Evolutionary conservation across 306 rosid genomes (phyloP).

Genomic region (Cucumis cinereus): DNA sequence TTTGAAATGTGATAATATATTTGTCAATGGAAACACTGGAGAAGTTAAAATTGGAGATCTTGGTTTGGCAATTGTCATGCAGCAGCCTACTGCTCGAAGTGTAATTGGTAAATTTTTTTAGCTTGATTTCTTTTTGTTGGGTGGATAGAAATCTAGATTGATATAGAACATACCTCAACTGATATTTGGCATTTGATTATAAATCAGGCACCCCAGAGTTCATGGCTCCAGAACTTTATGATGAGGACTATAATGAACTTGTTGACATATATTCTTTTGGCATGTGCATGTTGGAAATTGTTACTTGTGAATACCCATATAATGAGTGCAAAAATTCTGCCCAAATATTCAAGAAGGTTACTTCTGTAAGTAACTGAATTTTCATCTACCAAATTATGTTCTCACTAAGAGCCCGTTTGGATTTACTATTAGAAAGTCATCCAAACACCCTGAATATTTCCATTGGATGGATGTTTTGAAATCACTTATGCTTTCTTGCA

Average conservation of each 20-base stretch:
- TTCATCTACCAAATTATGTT: not conserved
- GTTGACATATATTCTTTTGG: slow-evolving; percentile 96
- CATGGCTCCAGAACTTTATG: slow-evolving; percentile 98
- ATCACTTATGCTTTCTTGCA: slow-evolving; percentile 15
- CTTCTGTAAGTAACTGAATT: slow-evolving; percentile 50
- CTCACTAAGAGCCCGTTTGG: no score
- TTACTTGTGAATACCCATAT: slow-evolving; percentile 86
- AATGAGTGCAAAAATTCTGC: slow-evolving; percentile 82
- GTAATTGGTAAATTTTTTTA: slow-evolving; percentile 44
- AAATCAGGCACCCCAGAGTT: slow-evolving; percentile 84
- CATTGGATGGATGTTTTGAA: not conserved
- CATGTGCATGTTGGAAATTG: slow-evolving; percentile 82
- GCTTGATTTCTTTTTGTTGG: not conserved
- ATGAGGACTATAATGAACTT: slow-evolving; percentile 80
- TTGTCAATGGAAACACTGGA: slow-evolving; percentile 78
- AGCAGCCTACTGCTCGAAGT: slow-evolving; percentile 79
- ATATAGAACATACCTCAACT: not conserved
- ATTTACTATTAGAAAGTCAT: no score
- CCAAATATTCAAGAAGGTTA: slow-evolving; percentile 83
- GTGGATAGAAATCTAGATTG: not conserved
- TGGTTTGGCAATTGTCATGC: slow-evolving; percentile 80
- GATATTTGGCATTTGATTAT: not conserved
- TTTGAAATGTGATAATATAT: slow-evolving; percentile 81
- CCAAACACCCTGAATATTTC: not conserved
- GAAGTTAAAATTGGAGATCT: slow-evolving; percentile 91